phyloP scores from a whole-genome alignment of 2,329 filamentous ascomycete genomes.

The Atkinsonella texensis region DNA sequence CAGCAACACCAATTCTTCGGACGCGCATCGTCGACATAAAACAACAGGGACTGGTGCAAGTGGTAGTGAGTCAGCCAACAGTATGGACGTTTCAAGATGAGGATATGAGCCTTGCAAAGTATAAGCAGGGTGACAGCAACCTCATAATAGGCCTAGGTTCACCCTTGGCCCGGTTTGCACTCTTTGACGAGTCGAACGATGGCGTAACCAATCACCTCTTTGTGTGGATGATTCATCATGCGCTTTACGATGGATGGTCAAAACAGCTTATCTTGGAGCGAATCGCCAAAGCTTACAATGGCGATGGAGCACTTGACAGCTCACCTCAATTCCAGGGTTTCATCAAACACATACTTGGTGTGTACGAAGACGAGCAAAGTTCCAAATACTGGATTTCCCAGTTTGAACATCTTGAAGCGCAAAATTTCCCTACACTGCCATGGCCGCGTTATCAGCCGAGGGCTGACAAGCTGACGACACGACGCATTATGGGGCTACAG shows the following conservation, averaged over 20 bases:
- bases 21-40: conserved; percentile 9
- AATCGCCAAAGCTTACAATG: conserved; percentile 8
- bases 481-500: conserved; percentile 5
- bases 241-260: conserved; percentile 41
- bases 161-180: conserved; percentile 6
- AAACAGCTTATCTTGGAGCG: conserved; percentile 23
- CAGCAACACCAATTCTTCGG: conserved; percentile 7
- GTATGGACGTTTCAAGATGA: conserved; percentile 2
- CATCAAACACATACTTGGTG: conserved; percentile 28
- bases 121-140: neutral
- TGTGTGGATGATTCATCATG: conserved; percentile 22
- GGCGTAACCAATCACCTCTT: conserved; percentile 1
- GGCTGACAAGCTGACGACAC: conserved; percentile 1
- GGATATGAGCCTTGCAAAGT: neutral
- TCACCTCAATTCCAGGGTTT: conserved; percentile 23
- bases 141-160: conserved; percentile 8
- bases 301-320: neutral
- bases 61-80: conserved; percentile 4
- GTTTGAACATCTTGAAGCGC: conserved; percentile 16
- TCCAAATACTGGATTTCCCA: conserved; percentile 29
- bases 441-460: conserved; percentile 2
- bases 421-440: conserved; percentile 7
- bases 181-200: neutral
- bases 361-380: conserved; percentile 9
- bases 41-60: conserved; percentile 10